phyloP scores from a whole-genome alignment of 2,329 filamentous ascomycete genomes.

The Fusarium sp. region DNA sequence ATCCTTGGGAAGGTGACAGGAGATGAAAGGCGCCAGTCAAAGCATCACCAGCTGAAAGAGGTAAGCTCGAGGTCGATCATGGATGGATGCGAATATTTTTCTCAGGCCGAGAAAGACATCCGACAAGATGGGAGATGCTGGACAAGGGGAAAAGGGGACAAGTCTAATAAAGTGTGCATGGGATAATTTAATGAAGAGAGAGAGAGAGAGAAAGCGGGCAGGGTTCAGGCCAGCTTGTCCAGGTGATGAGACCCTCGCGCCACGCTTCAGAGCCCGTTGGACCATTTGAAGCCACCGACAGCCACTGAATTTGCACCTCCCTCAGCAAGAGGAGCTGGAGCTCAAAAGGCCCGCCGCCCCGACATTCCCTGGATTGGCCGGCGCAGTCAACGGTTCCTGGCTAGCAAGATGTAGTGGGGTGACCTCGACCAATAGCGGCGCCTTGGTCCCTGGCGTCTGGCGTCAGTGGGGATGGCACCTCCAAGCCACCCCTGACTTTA shows the following conservation, averaged over 20 bases:
- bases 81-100: neutral
- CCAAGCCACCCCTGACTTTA: conserved; percentile 19
- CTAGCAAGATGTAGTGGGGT: conserved; percentile 36
- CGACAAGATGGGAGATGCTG: conserved; percentile 1
- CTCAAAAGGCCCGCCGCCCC: conserved; percentile 7
- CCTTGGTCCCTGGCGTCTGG: conserved; percentile 42
- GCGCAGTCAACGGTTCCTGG: conserved; percentile 42
- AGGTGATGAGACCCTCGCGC: conserved; percentile 5
- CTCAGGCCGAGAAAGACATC: conserved; percentile 1
- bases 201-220: neutral
- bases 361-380: conserved; percentile 30
- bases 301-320: conserved; percentile 7
- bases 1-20: conserved; percentile 4
- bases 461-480: conserved; percentile 17
- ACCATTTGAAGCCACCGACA: conserved; percentile 24
- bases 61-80: conserved; percentile 9
- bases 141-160: conserved; percentile 24
- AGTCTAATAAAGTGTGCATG: neutral
- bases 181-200: conserved; percentile 34
- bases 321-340: neutral
- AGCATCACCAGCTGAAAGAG: neutral
- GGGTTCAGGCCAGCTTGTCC: conserved; percentile 6
- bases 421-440: conserved; percentile 33
- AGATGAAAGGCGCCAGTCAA: neutral
- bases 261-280: conserved; percentile 23